Base-by-base conservation (phyloP, 495 filamentous ascomycete genomes). In the Mytilinidion resinicola region DNA sequence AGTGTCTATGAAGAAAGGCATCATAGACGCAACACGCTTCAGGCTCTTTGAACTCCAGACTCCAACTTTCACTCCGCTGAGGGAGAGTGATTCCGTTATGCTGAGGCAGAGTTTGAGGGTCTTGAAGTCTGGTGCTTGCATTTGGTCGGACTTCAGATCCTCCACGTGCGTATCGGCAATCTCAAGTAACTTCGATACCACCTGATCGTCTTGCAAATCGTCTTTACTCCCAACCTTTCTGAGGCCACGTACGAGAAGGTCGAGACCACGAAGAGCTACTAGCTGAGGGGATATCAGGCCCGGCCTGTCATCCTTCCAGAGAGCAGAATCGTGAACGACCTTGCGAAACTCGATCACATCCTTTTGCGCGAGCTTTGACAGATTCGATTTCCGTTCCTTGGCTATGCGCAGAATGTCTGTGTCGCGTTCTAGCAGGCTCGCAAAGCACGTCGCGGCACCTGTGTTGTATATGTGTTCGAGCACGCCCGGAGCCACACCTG, bases 361-460 rank as follows among this genome's bases (percentile, higher is more conserved):
- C 9, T 61, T 72, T 56, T 83, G 84, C 15, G 76, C 77, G 10
- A 80, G 71, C 66, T 80, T 86, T 3, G 89, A 85, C 67, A 89
- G 74, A 59, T 90, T 91, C n/a, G 70, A 78, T 60, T 79, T 81
- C 21, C 85, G 77, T 17, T 88, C 82, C 65, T 80, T 84, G 3
- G 77, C 77, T 20, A 86, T 67, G 10, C 70, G 56, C 34, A 64
- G 66, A 21, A 91, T 77, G 55, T 85, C 82, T 21, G 69, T 69
- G 21, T 74, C 63, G 20, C 70, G 61, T 8, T 75, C 73, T 19
- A 93, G 74, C 50, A 86, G 74, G 25, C 66, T 72, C 35, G 72
- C 66, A 7, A 90, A 63, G 50, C 85, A 77, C 9, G 66, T 55
- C 9, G 81, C 70, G 15, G 80, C 69, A 10, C 77, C 75, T 35